A percentile compares a stretch with the other conserved stretches of the same genome.
phyloP scores from a whole-genome alignment of 331 rosid genomes.

The Prunus yedoensis region DNA sequence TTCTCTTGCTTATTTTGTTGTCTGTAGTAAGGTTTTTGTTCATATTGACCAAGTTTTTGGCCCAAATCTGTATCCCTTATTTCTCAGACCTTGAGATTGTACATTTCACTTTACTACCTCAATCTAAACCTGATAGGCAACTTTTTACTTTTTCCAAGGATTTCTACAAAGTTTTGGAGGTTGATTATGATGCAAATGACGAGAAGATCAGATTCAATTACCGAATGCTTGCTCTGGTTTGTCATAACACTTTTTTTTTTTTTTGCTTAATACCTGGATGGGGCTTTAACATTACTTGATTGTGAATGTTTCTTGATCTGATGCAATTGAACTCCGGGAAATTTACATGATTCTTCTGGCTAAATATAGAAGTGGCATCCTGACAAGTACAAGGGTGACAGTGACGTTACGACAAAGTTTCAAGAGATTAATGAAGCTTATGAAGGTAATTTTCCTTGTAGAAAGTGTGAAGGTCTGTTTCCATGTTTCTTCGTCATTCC shows the following conservation, averaged over 20 bases:
- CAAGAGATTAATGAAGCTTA: slow-evolving; percentile 89
- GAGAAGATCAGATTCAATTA: slow-evolving; percentile 69
- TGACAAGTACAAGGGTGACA: slow-evolving; percentile 68
- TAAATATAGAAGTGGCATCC: slow-evolving; percentile 84
- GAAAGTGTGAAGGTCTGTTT: neutral
- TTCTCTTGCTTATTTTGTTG: too few relatives aligned
- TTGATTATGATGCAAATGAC: slow-evolving; percentile 78
- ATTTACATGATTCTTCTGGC: slow-evolving; percentile 23
- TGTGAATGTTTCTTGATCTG: neutral
- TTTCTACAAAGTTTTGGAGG: slow-evolving; percentile 80
- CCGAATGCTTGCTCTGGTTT: slow-evolving; percentile 80
- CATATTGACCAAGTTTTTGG: too few relatives aligned
- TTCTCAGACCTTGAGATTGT: neutral
- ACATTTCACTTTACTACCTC: slow-evolving; percentile 17
- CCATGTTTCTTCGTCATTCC: neutral
- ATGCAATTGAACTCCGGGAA: slow-evolving; percentile 16
- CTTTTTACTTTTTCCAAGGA: slow-evolving; percentile 47
- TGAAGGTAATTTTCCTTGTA: slow-evolving; percentile 45
- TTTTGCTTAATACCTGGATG: neutral
- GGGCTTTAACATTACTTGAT: slow-evolving; percentile 12
- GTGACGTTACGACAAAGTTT: slow-evolving; percentile 62
- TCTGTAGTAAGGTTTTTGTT: too few relatives aligned
- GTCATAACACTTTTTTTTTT: slow-evolving; percentile 23
- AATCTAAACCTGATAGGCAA: slow-evolving; percentile 14
- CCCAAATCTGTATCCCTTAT: too few relatives aligned